Evolutionary conservation across 805 yeast species (phyloP).

Genomic region (Candida sithepensis): DNA sequence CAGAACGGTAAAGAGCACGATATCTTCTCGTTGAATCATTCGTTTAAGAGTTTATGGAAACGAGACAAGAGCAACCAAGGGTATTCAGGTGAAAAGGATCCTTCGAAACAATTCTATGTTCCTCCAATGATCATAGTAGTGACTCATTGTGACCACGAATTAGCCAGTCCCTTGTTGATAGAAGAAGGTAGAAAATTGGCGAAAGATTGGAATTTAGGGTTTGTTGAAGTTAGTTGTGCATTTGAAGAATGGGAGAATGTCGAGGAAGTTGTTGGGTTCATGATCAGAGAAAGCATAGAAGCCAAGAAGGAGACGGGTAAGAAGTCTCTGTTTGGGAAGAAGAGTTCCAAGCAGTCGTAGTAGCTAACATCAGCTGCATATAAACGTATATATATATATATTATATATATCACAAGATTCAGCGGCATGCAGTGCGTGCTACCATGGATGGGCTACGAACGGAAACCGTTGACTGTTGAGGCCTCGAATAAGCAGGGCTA

Average conservation of each 20-base stretch:
- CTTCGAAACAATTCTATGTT: conserved; percentile 2
- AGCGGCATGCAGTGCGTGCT: no score
- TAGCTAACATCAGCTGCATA: no score
- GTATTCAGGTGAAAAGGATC: no score
- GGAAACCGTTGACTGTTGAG: no score
- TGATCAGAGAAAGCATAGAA: conserved; percentile 60
- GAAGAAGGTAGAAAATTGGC: conserved; percentile 58
- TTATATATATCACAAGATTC: no score
- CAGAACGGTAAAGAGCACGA: conserved; percentile 66
- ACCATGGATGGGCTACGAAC: no score
- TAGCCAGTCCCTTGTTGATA: conserved; percentile 58
- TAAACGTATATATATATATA: no score
- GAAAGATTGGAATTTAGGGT: conserved; percentile 59
- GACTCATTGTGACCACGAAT: conserved; percentile 54
- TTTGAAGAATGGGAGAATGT: conserved; percentile 43
- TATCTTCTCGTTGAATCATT: conserved; percentile 54
- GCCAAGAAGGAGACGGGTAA: conserved; percentile 8
- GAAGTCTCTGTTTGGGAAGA: not conserved
- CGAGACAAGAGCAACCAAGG: conserved; percentile 10
- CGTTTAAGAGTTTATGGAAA: conserved; percentile 58
- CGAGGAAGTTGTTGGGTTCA: conserved; percentile 53
- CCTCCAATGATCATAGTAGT: conserved; percentile 72
- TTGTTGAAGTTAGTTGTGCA: conserved; percentile 54
- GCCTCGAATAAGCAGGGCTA: no score
- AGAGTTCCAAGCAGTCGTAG: not conserved